These are phyloP conservation scores for Aureobasidium zeae DNA, from an alignment of 2,329 filamentous ascomycete genomes.

Conservation along the genomic window DNA sequence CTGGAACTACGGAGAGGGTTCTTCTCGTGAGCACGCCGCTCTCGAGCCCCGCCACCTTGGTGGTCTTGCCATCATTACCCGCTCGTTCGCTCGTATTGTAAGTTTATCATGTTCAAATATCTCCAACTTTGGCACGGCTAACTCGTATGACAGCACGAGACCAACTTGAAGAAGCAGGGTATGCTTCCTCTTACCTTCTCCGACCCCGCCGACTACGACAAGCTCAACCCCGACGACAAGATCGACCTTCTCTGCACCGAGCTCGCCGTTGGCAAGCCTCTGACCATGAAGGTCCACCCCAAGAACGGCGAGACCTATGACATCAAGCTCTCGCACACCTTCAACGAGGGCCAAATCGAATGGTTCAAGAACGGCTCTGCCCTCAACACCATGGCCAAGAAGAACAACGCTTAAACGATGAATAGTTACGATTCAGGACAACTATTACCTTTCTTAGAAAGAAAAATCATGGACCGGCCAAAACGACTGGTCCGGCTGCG, in stretches of 20 bases:
- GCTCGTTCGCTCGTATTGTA: conserved; percentile 88
- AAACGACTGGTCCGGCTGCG: conserved; percentile 8
- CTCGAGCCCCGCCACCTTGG: conserved; percentile 96
- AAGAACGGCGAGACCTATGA: conserved; percentile 68
- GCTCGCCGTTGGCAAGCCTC: conserved; percentile 82
- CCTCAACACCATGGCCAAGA: conserved; percentile 94
- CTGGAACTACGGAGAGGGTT: conserved; percentile 99
- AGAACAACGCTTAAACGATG: conserved; percentile 11
- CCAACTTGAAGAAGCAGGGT: conserved; percentile 99
- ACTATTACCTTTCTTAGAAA: conserved; percentile 3
- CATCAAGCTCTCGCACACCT: conserved; percentile 81
- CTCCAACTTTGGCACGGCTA: conserved; percentile 13
- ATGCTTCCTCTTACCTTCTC: conserved; percentile 97
- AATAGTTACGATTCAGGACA: conserved; percentile 13
- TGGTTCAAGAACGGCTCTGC: conserved; percentile 99
- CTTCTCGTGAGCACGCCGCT: conserved; percentile 95
- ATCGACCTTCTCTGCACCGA: conserved; percentile 84
- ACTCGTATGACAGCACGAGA: conserved; percentile 62
- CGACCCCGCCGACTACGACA: conserved; percentile 94
- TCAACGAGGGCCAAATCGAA: conserved; percentile 95
- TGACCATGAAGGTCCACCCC: conserved; percentile 87
- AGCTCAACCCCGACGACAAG: conserved; percentile 86
- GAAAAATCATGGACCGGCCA: conserved; percentile 13
- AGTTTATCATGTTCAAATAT: conserved; percentile 21
- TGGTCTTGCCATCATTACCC: conserved; percentile 91